Evolutionary conservation across 495 filamentous ascomycete species (phyloP), one percentile per base, ranked within the genome.

Genomic region (Penicillium turbatum): DNA sequence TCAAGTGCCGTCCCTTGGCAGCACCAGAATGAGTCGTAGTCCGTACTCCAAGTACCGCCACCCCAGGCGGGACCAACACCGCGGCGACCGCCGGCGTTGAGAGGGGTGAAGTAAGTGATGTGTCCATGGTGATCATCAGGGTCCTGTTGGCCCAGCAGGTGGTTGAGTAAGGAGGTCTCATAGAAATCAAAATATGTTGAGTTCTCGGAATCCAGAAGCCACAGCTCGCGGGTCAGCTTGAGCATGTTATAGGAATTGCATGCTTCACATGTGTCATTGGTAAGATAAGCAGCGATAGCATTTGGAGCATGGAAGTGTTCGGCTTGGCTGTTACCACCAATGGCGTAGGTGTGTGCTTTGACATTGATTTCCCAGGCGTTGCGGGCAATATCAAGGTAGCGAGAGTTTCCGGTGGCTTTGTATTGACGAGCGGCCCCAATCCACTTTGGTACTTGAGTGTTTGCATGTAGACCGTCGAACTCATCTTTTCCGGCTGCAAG

Each of bases 11-110:
- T 43, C 15, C 40, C 40, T 11, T 43, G 40, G 27, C 40, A 43
- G n/a, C 40, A 43, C 40, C 40, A 43, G 40, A 43, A 43, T 15
- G 40, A 43, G 40, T 43, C 40, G 26, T 43, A 43, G 40, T 43
- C 40, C 13, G 40, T 43, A 43, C 40, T 43, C 40, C 40, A 43
- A 11, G 40, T 43, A 43, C 40, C 40, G 24, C 40, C 40, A 29
- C 40, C 40, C 40, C 40, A 43, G n/a, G 40, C 40, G 26, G 40
- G 40, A 27, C 40, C 40, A 29, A 43, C 24, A 43, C 40, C 40
- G 7, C 40, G 40, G 4, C 40, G 40, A 29, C 40, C 24, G 27
- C 40, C 40, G 15, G 40, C 40, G 3, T 29, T 43, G n/a, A 43
- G 40, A 16, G 40, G 40, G 3, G 40, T 43, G 13, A 43, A 43